Percentiles rank a stretch among this genome's conserved stretches.
These are phyloP conservation scores for Ustilago esculenta DNA, from an alignment of 1,284 basidiomycete species.

Conservation along the genomic window DNA sequence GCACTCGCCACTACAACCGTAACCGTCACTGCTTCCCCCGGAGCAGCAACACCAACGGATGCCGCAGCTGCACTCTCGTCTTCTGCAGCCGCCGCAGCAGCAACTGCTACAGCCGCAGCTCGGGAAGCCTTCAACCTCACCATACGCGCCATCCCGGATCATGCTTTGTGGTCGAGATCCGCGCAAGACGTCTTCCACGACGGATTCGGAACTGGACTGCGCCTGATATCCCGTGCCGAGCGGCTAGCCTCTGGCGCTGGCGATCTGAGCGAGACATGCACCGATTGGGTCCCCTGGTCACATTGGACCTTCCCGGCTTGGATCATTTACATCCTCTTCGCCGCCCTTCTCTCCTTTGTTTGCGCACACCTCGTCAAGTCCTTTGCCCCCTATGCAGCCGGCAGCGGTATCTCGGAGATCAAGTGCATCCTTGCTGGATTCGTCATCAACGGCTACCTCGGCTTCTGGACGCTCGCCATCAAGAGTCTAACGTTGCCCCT, in stretches of 20 bases:
- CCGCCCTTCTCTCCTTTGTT: conserved; percentile 69
- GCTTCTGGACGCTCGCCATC: conserved; percentile 89
- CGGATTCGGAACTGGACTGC: conserved; percentile 53
- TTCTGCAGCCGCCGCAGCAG: conserved; percentile 6
- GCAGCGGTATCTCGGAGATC: conserved; percentile 98
- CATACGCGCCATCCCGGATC: conserved; percentile 18
- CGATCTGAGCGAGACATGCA: conserved; percentile 75
- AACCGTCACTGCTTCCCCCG: conserved; percentile 22
- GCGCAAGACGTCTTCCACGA: conserved; percentile 72
- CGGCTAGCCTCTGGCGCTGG: conserved; percentile 7
- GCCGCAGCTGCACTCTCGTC: conserved; percentile 5
- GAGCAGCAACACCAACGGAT: not conserved
- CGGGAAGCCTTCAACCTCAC: conserved; percentile 27
- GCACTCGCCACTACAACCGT: conserved; percentile 34
- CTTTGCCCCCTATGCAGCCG: conserved; percentile 93
- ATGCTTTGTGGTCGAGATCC: conserved; percentile 25
- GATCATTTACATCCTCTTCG: conserved; percentile 86
- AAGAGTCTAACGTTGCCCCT: conserved; percentile 89
- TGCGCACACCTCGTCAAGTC: conserved; percentile 85
- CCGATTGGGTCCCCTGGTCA: conserved; percentile 95
- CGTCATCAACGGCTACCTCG: conserved; percentile 93
- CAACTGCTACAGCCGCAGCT: not conserved
- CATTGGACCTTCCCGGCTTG: conserved; percentile 78
- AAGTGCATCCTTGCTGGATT: conserved; percentile 98
- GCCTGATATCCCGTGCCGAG: conserved; percentile 22